Evolutionary conservation across 2,329 filamentous ascomycete genomes (phyloP).

Genomic region (Elsinoe perseae): DNA sequence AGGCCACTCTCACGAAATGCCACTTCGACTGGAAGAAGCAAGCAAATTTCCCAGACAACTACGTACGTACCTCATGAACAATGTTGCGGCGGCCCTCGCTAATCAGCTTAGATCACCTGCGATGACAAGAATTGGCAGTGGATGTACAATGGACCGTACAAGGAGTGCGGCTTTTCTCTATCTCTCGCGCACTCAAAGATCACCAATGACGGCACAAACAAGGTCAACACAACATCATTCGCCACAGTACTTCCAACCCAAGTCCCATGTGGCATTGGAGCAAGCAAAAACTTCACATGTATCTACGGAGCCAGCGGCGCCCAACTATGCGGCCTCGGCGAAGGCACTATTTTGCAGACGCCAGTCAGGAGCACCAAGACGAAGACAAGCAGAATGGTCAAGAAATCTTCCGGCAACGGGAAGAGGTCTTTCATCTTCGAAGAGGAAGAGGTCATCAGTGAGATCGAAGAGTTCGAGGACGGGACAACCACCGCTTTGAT

Average conservation of each 20-base stretch:
- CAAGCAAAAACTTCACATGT: constrained; percentile 13
- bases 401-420: neutral
- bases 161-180: constrained; percentile 5
- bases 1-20: constrained; percentile 5
- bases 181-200: constrained; percentile 4
- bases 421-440: neutral
- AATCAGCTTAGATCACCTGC: neutral
- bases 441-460: constrained; percentile 4
- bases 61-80: neutral
- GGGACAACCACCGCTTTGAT: neutral
- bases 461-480: neutral
- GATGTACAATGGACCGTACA: constrained; percentile 3
- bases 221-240: constrained; percentile 6
- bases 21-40: constrained; percentile 11
- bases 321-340: constrained; percentile 2
- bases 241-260: neutral
- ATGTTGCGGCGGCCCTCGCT: neutral
- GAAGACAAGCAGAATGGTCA: neutral
- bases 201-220: neutral
- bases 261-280: constrained; percentile 7
- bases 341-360: constrained; percentile 4
- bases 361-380: constrained; percentile 6
- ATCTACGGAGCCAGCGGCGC: constrained; percentile 7
- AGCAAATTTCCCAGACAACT: constrained; percentile 2
- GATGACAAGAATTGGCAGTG: constrained; percentile 3